Conservation (phyloP, 2,329 filamentous ascomycete genomes). For the Graphilbum sp. region DNA sequence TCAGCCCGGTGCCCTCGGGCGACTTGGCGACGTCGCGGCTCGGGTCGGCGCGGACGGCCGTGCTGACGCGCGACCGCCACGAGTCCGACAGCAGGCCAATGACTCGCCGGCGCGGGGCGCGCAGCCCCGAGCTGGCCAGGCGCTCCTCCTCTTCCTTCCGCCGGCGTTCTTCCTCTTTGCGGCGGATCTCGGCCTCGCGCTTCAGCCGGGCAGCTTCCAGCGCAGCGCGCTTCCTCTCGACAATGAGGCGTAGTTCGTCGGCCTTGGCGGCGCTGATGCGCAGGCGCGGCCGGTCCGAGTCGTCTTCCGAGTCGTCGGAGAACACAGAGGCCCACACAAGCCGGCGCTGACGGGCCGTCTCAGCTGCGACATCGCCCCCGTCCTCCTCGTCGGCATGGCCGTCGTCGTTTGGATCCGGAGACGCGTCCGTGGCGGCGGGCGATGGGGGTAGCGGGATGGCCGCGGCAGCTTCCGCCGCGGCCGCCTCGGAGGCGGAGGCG, state of each 20-base stretch:
- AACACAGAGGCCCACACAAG: conserved; percentile 3
- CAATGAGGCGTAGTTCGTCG: conserved; percentile 11
- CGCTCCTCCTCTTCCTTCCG: conserved; percentile 10
- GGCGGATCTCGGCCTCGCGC: conserved; percentile 9
- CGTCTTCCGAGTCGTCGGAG: conserved; percentile 1
- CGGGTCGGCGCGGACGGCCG: conserved; percentile 18
- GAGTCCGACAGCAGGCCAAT: conserved; percentile 16
- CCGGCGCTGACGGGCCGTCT: neutral
- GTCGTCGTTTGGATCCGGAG: conserved; percentile 4
- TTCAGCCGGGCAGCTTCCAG: conserved; percentile 10
- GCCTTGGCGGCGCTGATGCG: conserved; percentile 12
- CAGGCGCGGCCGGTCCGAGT: conserved; percentile 4
- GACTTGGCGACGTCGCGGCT: conserved; percentile 25
- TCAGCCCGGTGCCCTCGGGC: conserved; percentile 32
- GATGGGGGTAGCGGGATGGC: conserved; percentile 8
- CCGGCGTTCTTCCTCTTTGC: conserved; percentile 11
- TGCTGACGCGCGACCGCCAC: conserved; percentile 21
- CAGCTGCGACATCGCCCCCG: neutral
- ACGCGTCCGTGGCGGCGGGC: conserved; percentile 5
- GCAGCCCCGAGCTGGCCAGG: conserved; percentile 11
- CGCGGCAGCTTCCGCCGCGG: conserved; percentile 1
- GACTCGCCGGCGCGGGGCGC: conserved; percentile 12
- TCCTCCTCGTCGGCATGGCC: neutral
- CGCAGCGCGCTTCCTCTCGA: conserved; percentile 7
- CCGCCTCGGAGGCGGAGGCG: neutral